Conservation (phyloP, 108 stramenopile genomes). For the Parietichytrium sp. region DNA sequence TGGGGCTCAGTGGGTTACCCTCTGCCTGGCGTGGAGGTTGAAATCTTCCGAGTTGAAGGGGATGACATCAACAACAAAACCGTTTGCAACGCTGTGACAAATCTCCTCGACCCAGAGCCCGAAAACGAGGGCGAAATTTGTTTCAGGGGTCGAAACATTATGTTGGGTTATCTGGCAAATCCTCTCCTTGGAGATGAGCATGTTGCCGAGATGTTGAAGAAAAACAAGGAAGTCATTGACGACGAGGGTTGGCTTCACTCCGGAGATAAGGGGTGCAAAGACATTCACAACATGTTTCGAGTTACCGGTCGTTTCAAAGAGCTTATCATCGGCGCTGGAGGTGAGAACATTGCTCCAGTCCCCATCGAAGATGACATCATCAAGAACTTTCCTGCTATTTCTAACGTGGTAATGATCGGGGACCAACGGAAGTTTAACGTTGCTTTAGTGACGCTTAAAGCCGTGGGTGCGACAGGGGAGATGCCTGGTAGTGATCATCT, state of each 20-base stretch:
- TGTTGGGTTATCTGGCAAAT: constrained; percentile 71
- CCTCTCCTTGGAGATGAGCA: background rate
- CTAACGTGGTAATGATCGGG: constrained; percentile 62
- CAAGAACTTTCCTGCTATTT: constrained; percentile 48
- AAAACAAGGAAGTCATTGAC: constrained; percentile 66
- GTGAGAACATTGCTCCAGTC: constrained; percentile 62
- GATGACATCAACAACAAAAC: background rate
- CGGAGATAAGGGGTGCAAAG: constrained; percentile 59
- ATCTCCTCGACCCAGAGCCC: background rate
- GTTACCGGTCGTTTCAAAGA: constrained; percentile 56
- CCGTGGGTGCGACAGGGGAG: constrained; percentile 41
- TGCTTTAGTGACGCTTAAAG: constrained; percentile 52
- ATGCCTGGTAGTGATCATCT: constrained; percentile 5
- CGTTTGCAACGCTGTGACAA: background rate
- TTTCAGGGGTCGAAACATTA: constrained; percentile 72
- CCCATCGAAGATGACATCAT: constrained; percentile 64
- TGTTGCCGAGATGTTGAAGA: constrained; percentile 51
- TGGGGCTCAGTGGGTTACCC: constrained; percentile 24
- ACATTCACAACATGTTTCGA: background rate
- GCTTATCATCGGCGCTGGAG: constrained; percentile 59
- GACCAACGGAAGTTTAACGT: constrained; percentile 61
- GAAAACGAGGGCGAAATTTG: constrained; percentile 59
- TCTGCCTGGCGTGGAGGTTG: constrained; percentile 4
- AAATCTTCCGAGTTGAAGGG: background rate
- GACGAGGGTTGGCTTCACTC: constrained; percentile 68